Base-by-base conservation (phyloP, 192 early-diverging fungal species). In the Chytriomyces sp. region DNA sequence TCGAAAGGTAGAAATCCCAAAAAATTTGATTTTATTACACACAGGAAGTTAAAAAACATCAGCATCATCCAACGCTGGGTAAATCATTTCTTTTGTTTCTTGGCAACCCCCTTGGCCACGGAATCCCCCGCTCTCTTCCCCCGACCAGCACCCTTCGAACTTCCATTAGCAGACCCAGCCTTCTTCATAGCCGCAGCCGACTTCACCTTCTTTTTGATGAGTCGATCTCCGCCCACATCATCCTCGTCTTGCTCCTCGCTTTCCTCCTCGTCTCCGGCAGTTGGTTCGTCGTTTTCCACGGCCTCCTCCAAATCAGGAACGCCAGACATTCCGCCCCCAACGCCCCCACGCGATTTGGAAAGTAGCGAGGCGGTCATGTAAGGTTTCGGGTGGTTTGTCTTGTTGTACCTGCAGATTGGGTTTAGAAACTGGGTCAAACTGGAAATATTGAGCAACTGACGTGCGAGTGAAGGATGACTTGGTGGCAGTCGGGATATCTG, bases 391-490 rank as follows among this genome's bases (percentile, higher is more conserved):
- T 93, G 92, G 19, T 77, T 44, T 22, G 66, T 41, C 32, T 81
- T 75, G 73, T 91, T 91, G 74, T 90, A 91, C n/a, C 89, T 89
- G 59, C 26, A 75, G 52, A 8, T 41, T 3, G 28, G 26, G 44
- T 3, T 22, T 3, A 41, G 12, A 52, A n/a, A 74, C 12, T 19
- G 3, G 10, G 12, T 10, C 22, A 10, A 14, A 17, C 8, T n/a
- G n/a, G 61, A 25, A 54, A 4, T 39, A 64, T 8, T 38, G 3
- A 63, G 66, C 12, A 65, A 83, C n/a, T n/a, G n/a, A n/a, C 69
- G 57, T 70, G 34, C 81, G 39, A 4, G 94, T 98, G 78, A 97
- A 96, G 0, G 91, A 75, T 6, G 89, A 70, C 74, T 97, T 97
- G 38, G 86, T 83, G 0, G 78, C 77, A 0, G 90, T 75, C 0